Evolutionary conservation across 192 early-diverging fungal genomes (phyloP).

Genomic region (Umbelopsis vinacea): DNA sequence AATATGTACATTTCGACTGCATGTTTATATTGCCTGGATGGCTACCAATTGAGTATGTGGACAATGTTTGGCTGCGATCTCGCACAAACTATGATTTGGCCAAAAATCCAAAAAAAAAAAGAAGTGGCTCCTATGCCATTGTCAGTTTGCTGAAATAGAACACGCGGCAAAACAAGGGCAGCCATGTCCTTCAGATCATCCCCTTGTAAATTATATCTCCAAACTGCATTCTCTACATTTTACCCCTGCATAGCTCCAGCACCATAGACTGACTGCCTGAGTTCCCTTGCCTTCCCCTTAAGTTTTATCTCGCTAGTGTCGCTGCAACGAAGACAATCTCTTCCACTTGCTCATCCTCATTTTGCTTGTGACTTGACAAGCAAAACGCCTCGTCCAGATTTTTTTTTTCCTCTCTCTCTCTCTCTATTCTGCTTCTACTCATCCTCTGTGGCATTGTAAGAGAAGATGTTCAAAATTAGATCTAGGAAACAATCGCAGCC

Average conservation of each 20-base stretch:
- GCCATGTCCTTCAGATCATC: neutral
- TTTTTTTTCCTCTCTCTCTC: too few species aligned
- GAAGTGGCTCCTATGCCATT: neutral
- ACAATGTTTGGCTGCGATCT: too few species aligned
- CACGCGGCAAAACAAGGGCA: neutral
- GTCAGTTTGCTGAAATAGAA: neutral
- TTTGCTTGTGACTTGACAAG: neutral
- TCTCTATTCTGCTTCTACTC: too few species aligned
- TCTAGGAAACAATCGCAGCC: neutral
- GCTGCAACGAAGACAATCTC: neutral
- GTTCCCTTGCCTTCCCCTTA: conserved; percentile 10
- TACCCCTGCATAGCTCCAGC: conserved; percentile 19
- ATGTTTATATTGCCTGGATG: too few species aligned
- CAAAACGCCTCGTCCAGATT: neutral
- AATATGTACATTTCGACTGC: too few species aligned
- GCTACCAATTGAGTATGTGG: too few species aligned
- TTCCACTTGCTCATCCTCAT: conserved; percentile 11
- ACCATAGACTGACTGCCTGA: neutral
- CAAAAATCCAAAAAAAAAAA: too few species aligned
- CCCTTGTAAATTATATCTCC: conserved; percentile 9
- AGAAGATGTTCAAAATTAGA: conserved; percentile 18
- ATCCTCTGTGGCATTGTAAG: too few species aligned
- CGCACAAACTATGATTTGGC: too few species aligned
- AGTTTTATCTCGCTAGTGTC: neutral
- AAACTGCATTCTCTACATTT: conserved; percentile 15